Evolutionary conservation across 2,329 filamentous ascomycete genomes (phyloP).

Genomic region (Monilinia laxa): DNA sequence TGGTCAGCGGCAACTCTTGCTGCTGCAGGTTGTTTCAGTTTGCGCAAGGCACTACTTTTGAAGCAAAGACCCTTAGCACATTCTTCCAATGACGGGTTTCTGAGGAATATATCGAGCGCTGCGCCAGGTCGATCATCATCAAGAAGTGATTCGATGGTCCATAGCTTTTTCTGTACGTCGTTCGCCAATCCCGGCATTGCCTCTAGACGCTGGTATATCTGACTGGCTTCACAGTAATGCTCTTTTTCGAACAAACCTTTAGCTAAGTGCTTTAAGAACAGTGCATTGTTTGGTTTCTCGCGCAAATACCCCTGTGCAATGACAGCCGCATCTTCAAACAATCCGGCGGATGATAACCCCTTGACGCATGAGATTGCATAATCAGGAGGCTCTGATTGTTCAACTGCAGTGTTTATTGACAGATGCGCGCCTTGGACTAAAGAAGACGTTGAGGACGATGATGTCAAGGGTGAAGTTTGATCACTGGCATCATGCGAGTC

Average conservation of each 20-base stretch:
- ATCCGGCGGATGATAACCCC: slow-evolving; percentile 10
- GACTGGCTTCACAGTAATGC: slow-evolving; percentile 14
- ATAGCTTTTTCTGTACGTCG: slow-evolving; percentile 8
- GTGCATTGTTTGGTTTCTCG: slow-evolving; percentile 15
- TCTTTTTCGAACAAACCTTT: slow-evolving; percentile 16
- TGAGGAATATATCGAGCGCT: slow-evolving; percentile 10
- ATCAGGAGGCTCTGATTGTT: slow-evolving; percentile 1
- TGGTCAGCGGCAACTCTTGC: slow-evolving; percentile 6
- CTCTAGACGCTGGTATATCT: slow-evolving; percentile 16
- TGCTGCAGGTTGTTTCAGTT: slow-evolving; percentile 11
- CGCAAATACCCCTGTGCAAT: slow-evolving; percentile 16
- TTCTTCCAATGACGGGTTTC: not conserved
- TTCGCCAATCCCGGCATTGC: slow-evolving; percentile 1
- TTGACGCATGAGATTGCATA: slow-evolving; percentile 7
- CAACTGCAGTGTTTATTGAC: not conserved
- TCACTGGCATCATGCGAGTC: slow-evolving; percentile 10
- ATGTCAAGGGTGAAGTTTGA: slow-evolving; percentile 9
- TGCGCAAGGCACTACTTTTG: slow-evolving; percentile 13
- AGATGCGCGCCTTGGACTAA: not conserved
- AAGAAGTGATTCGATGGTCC: slow-evolving; percentile 15
- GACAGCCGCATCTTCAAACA: slow-evolving; percentile 11
- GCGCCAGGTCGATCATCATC: slow-evolving; percentile 13
- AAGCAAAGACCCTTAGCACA: not conserved
- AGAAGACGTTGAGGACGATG: not conserved
- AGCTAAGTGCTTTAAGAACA: slow-evolving; percentile 11